Evolutionary conservation across 2,329 filamentous ascomycete species (phyloP).

Genomic region (Arthrobotrys sinensis): DNA sequence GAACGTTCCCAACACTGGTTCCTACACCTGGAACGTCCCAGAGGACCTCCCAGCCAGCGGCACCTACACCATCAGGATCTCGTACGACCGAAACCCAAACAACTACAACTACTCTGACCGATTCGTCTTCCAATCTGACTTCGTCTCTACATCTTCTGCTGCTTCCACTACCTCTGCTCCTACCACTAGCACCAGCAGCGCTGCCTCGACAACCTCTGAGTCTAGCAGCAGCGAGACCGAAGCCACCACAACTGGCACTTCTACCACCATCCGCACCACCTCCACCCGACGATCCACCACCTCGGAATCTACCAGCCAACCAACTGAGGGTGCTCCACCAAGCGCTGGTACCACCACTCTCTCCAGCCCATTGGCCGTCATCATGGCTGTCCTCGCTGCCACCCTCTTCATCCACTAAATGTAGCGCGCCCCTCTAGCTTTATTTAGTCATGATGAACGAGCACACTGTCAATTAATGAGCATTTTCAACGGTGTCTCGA

Average conservation of each 20-base stretch:
- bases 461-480: constrained; percentile 38
- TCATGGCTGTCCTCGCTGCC: constrained; percentile 58
- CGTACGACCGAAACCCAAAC: constrained; percentile 41
- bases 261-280: constrained; percentile 23
- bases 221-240: not conserved
- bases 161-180: constrained; percentile 21
- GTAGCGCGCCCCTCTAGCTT: not conserved
- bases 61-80: constrained; percentile 53
- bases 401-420: constrained; percentile 59
- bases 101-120: constrained; percentile 60
- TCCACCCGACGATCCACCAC: constrained; percentile 25
- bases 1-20: constrained; percentile 23
- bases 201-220: constrained; percentile 6
- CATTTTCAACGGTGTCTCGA: constrained; percentile 51
- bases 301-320: constrained; percentile 13
- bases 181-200: constrained; percentile 16
- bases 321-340: constrained; percentile 39
- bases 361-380: constrained; percentile 58
- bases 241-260: not conserved
- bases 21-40: constrained; percentile 46
- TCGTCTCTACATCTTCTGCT: constrained; percentile 8
- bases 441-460: constrained; percentile 17
- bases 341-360: constrained; percentile 48
- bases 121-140: constrained; percentile 35
- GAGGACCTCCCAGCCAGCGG: constrained; percentile 8